A percentile compares a stretch with the other conserved stretches of the same genome.
These are phyloP conservation scores for Pestalotiopsis fici DNA, from an alignment of 2,329 filamentous ascomycete species.

Conservation along the genomic window DNA sequence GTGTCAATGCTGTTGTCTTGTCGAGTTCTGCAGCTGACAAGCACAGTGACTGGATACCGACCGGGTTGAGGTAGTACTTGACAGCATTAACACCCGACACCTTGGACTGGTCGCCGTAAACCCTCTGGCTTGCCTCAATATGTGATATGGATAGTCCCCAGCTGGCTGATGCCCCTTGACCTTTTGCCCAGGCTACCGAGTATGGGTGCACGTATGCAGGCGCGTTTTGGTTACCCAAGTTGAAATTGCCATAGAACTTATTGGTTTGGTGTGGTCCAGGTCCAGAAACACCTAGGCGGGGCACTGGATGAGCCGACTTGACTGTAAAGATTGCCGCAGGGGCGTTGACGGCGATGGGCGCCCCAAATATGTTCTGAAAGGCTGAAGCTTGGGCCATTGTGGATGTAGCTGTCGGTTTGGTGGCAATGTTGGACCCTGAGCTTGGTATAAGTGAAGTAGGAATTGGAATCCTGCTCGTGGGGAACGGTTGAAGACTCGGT, in stretches of 20 bases:
- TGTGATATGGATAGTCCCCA: conserved; percentile 82
- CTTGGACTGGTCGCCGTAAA: conserved; percentile 60
- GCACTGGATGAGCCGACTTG: conserved; percentile 59
- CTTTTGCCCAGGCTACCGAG: conserved; percentile 67
- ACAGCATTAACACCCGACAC: conserved; percentile 55
- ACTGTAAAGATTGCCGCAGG: conserved; percentile 49
- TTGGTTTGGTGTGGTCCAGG: conserved; percentile 66
- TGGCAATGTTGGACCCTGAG: conserved; percentile 16
- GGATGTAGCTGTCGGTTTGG: conserved; percentile 13
- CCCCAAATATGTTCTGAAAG: conserved; percentile 53
- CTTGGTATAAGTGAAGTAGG: conserved; percentile 34
- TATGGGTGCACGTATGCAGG: conserved; percentile 78
- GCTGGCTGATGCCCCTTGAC: conserved; percentile 61
- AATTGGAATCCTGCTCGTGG: conserved; percentile 34
- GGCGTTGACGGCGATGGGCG: conserved; percentile 52
- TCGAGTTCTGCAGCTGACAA: conserved; percentile 78
- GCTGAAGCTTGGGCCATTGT: conserved; percentile 21
- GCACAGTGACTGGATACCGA: conserved; percentile 79
- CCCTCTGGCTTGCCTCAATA: conserved; percentile 65
- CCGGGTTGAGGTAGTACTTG: conserved; percentile 77
- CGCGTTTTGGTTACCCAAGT: conserved; percentile 70
- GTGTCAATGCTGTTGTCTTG: conserved; percentile 55
- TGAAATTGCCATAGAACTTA: conserved; percentile 82
- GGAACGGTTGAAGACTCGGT: conserved; percentile 22
- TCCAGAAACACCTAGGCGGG: conserved; percentile 50